A percentile compares a stretch with the other conserved stretches of the same genome.
Evolutionary conservation across 164 flowering plant genomes (phyloP).

Genomic region (Akebia trifoliata): DNA sequence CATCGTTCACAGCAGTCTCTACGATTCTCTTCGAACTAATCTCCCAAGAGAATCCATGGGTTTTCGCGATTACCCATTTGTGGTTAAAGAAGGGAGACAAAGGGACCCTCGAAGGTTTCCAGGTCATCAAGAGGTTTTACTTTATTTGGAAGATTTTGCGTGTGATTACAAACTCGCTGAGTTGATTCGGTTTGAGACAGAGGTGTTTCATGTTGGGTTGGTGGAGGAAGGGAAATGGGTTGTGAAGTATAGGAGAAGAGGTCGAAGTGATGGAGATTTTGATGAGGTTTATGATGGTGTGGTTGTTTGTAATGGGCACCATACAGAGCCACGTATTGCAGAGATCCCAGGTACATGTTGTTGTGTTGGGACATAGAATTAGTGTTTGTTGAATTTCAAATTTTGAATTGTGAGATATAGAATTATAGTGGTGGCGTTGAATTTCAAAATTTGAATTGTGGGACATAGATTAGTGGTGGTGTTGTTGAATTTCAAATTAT

Average conservation of each 20-base stretch:
- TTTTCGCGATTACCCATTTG: constrained; percentile 58
- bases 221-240: constrained; percentile 53
- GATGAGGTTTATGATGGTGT: constrained; percentile 51
- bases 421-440: too few relatives aligned
- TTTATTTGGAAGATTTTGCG: constrained; percentile 51
- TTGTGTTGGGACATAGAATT: background rate
- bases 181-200: constrained; percentile 54
- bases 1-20: constrained; percentile 62
- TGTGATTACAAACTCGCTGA: constrained; percentile 43
- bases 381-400: background rate
- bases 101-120: constrained; percentile 65
- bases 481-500: too few relatives aligned
- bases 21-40: constrained; percentile 74
- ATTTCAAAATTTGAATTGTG: too few relatives aligned
- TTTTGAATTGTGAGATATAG: too few relatives aligned
- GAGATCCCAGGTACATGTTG: constrained; percentile 43
- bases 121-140: constrained; percentile 60
- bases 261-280: constrained; percentile 3
- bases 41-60: constrained; percentile 82
- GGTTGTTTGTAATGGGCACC: constrained; percentile 51
- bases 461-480: too few relatives aligned
- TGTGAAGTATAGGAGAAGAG: constrained; percentile 30
- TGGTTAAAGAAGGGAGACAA: constrained; percentile 13
- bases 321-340: constrained; percentile 46
- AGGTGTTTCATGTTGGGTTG: constrained; percentile 46